phyloP scores from a whole-genome alignment of 805 yeast genomes.

The Yamadazyma phyllophila region DNA sequence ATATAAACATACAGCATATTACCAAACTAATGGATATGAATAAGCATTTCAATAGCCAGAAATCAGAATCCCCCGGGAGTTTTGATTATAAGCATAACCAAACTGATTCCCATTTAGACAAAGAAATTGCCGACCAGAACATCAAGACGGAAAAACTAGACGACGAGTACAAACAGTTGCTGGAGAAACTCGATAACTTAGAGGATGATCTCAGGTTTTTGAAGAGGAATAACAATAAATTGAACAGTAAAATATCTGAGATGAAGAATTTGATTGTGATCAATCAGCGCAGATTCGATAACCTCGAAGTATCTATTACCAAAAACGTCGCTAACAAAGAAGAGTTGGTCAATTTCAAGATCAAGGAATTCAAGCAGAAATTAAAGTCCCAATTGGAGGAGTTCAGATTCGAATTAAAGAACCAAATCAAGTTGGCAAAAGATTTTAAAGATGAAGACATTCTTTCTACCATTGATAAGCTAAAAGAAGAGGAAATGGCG shows the following conservation, averaged over 20 bases:
- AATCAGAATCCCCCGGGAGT: not conserved
- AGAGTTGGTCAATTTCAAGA: slow-evolving; percentile 23
- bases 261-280: slow-evolving; percentile 8
- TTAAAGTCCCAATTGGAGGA: slow-evolving; percentile 28
- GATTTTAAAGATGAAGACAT: slow-evolving; percentile 21
- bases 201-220: slow-evolving; percentile 20
- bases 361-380: slow-evolving; percentile 28
- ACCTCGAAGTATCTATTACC: slow-evolving; percentile 25
- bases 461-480: not conserved
- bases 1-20: slow-evolving; percentile 15
- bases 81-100: slow-evolving; percentile 5
- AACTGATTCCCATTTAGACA: not conserved
- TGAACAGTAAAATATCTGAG: slow-evolving; percentile 11
- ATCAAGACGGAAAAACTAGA: slow-evolving; percentile 11
- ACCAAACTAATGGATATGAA: slow-evolving; percentile 17
- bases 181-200: slow-evolving; percentile 16
- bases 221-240: slow-evolving; percentile 15
- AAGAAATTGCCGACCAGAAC: not conserved
- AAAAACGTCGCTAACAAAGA: slow-evolving; percentile 29
- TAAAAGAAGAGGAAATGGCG: slow-evolving; percentile 14
- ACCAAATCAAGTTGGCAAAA: slow-evolving; percentile 29
- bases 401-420: slow-evolving; percentile 31
- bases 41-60: slow-evolving; percentile 3
- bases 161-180: slow-evolving; percentile 13
- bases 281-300: slow-evolving; percentile 19